Evolutionary conservation across 768 basidiomycete genomes (phyloP).

Genomic region (Kwoniella dejecticola): DNA sequence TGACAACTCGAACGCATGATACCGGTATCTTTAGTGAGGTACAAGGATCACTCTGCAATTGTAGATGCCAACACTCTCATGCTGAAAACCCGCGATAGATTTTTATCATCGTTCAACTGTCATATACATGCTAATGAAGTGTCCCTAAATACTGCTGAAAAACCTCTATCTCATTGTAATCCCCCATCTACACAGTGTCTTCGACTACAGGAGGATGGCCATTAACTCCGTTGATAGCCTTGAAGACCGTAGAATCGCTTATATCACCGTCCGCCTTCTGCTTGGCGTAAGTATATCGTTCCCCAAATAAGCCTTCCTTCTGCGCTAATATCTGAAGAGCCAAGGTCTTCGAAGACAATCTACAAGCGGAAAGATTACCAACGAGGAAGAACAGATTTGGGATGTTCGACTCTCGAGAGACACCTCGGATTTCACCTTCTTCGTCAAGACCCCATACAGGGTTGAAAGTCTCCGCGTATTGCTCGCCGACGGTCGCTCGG

Average conservation of each 20-base stretch:
- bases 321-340: conserved; percentile 42
- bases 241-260: conserved; percentile 21
- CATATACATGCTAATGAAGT: too few species aligned
- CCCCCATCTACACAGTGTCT: conserved; percentile 8
- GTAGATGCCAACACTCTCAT: too few species aligned
- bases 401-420: conserved; percentile 35
- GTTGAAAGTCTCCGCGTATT: conserved; percentile 49
- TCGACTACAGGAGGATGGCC: conserved; percentile 11
- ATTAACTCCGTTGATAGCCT: conserved; percentile 17
- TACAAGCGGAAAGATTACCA: conserved; percentile 39
- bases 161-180: too few species aligned
- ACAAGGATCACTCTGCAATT: too few species aligned
- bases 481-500: conserved; percentile 44
- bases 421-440: conserved; percentile 53
- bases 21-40: too few species aligned
- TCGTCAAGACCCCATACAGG: conserved; percentile 53
- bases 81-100: too few species aligned
- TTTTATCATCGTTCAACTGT: too few species aligned
- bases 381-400: conserved; percentile 44
- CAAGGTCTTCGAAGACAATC: conserved; percentile 41
- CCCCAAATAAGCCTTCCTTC: conserved; percentile 39
- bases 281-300: conserved; percentile 40
- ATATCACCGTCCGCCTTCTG: conserved; percentile 35
- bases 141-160: too few species aligned
- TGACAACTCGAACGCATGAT: too few species aligned